These are phyloP conservation scores for Claviceps humidiphila DNA, from an alignment of 2,329 filamentous ascomycete species.

Conservation along the genomic window DNA sequence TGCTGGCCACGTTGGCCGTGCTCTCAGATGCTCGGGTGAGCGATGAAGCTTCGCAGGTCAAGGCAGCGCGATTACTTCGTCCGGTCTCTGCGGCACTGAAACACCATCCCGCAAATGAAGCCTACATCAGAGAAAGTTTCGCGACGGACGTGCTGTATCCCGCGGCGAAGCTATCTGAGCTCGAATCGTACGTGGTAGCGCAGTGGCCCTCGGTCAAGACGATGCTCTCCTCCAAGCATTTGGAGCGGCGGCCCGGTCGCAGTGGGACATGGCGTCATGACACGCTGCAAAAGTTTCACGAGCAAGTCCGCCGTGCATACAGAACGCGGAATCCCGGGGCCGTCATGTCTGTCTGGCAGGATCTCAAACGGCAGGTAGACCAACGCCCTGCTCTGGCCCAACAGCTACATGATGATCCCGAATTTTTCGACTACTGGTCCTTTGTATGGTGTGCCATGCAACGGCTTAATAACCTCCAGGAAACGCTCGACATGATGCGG, in stretches of 20 bases:
- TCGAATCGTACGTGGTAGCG: conserved; percentile 15
- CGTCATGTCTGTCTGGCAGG: conserved; percentile 20
- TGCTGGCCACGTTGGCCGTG: conserved; percentile 20
- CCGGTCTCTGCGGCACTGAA: conserved; percentile 13
- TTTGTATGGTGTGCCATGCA: conserved; percentile 26
- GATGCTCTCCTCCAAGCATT: conserved; percentile 13
- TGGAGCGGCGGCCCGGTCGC: conserved; percentile 11
- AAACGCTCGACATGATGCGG: conserved; percentile 29
- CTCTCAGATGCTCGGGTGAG: conserved; percentile 15
- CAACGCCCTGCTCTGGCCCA: conserved; percentile 12
- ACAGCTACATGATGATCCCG: conserved; percentile 19
- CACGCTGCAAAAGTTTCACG: conserved; percentile 13
- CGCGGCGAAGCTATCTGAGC: conserved; percentile 8
- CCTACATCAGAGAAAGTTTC: conserved; percentile 11
- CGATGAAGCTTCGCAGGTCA: conserved; percentile 3
- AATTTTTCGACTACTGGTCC: conserved; percentile 27
- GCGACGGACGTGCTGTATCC: conserved; percentile 9
- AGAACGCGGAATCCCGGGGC: conserved; percentile 16
- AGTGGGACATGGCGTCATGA: background rate
- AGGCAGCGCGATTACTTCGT: conserved; percentile 18
- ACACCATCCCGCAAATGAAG: conserved; percentile 8
- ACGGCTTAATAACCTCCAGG: conserved; percentile 16
- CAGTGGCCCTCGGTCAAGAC: conserved; percentile 16
- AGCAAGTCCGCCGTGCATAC: conserved; percentile 18
- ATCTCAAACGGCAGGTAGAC: conserved; percentile 15